Conservation (phyloP, 257 asterid species). For the Solanum sparsipilum region DNA sequence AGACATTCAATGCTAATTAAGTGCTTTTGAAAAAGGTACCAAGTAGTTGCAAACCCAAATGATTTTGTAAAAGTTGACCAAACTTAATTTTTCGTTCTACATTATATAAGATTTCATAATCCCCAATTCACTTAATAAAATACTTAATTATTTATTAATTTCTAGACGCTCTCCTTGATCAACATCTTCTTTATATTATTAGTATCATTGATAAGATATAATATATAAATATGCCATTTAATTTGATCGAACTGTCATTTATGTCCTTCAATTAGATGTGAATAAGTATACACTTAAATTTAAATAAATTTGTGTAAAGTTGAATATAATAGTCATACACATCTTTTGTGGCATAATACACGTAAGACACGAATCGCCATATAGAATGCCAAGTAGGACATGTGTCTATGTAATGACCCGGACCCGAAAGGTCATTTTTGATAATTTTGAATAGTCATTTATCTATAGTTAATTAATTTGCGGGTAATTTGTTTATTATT, state of each 20-base stretch:
- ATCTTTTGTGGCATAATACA: no score
- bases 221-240: no score
- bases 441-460: no score
- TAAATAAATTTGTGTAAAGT: no score
- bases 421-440: no score
- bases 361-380: not conserved
- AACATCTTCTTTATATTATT: not conserved
- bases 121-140: not conserved
- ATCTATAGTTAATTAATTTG: no score
- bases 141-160: not conserved
- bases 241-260: fast-evolving
- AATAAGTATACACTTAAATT: no score
- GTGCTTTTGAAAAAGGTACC: not conserved
- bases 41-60: not conserved
- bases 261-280: no score
- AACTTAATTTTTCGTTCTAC: not conserved
- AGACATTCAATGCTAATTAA: not conserved
- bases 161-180: not conserved
- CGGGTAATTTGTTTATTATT: no score
- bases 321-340: not conserved
- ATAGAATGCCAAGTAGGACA: not conserved
- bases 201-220: not conserved
- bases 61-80: not conserved
- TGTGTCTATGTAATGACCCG: not conserved
- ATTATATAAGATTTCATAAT: no score